A percentile compares a stretch with the other conserved stretches of the same genome.
Evolutionary conservation across 2,329 filamentous ascomycete species (phyloP).

Genomic region (Penicillium sp.): DNA sequence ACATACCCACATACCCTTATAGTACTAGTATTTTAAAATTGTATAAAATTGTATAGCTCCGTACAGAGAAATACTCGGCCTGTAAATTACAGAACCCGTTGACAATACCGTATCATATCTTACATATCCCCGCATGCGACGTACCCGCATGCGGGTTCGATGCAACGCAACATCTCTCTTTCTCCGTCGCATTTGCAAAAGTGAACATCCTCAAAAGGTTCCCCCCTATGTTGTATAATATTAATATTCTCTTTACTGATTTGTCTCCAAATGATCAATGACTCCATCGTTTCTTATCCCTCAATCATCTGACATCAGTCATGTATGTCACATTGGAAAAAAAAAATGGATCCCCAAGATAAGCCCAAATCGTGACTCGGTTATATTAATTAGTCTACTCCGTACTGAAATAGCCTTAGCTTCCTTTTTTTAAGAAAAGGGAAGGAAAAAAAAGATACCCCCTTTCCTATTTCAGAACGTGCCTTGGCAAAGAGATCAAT

Average conservation of each 20-base stretch:
- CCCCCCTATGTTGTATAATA: not conserved
- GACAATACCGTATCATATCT: no score
- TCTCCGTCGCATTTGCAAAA: not conserved
- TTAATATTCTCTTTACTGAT: not conserved
- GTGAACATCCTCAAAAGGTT: not conserved
- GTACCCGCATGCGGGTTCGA: no score
- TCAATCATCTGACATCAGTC: not conserved
- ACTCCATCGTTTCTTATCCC: not conserved
- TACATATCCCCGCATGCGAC: no score
- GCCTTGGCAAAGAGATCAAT: not conserved
- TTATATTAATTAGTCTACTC: conserved; percentile 7
- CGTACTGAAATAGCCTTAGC: conserved; percentile 1
- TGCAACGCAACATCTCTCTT: not conserved
- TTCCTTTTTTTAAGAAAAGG: not conserved
- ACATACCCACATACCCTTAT: no score
- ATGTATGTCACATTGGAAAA: conserved; percentile 5
- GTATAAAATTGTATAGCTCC: no score
- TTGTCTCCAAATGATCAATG: not conserved
- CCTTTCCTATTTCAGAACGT: not conserved
- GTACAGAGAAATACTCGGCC: no score
- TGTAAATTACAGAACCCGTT: no score
- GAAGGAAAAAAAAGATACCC: conserved; percentile 1
- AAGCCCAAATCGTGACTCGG: conserved; percentile 9
- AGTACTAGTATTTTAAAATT: no score
- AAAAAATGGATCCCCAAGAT: conserved; percentile 7